Percentiles rank a stretch among this genome's conserved stretches.
phyloP scores from a whole-genome alignment of 1,284 basidiomycete species.

The Ganoderma resinaceum region DNA sequence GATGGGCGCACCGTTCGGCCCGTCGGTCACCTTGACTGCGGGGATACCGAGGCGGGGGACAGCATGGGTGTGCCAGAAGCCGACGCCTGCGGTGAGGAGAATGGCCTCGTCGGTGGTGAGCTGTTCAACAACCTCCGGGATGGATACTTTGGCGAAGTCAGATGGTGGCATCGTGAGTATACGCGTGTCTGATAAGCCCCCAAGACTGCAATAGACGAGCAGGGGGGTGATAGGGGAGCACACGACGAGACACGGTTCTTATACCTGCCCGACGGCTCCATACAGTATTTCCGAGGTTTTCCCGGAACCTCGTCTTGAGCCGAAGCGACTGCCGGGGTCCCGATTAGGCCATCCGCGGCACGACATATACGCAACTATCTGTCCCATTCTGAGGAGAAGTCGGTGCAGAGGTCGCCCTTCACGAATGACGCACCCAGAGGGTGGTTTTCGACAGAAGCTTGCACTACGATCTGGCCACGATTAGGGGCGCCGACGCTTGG shows the following conservation, averaged over 20 bases:
- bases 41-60: constrained; percentile 73
- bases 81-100: constrained; percentile 71
- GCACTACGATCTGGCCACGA: neutral
- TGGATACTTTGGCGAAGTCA: constrained; percentile 68
- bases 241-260: constrained; percentile 13
- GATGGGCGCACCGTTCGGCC: constrained; percentile 64
- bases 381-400: neutral
- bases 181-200: neutral
- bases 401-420: neutral
- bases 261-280: constrained; percentile 18
- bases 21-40: constrained; percentile 79
- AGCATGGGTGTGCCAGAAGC: constrained; percentile 78
- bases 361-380: neutral
- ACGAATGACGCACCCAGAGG: neutral
- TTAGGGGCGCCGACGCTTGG: neutral
- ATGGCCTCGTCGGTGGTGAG: constrained; percentile 78
- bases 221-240: neutral
- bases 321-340: neutral
- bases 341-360: neutral
- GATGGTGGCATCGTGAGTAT: constrained; percentile 61
- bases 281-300: constrained; percentile 22
- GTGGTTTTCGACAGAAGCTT: neutral
- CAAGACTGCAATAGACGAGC: neutral
- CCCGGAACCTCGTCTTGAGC: constrained; percentile 10
- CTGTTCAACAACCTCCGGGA: constrained; percentile 66